These are phyloP conservation scores for Xylariomycetidae sp. DNA, from an alignment of 2,329 filamentous ascomycete genomes.

Conservation along the genomic window DNA sequence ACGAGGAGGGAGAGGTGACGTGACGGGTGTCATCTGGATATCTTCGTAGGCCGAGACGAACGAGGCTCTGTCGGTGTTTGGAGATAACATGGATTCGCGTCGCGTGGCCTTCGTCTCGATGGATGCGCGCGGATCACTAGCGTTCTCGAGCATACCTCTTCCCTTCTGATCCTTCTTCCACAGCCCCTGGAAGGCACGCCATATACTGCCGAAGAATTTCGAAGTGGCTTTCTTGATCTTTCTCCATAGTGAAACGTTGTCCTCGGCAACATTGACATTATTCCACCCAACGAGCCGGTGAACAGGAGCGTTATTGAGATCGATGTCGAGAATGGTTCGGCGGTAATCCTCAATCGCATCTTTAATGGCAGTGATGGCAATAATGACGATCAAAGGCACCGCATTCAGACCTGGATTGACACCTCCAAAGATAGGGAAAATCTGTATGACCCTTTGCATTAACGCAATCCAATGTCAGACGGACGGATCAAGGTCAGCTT, in stretches of 20 bases:
- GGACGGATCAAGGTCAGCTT: constrained; percentile 54
- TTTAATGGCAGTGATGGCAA: constrained; percentile 83
- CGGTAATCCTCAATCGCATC: constrained; percentile 95
- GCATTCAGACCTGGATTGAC: constrained; percentile 85
- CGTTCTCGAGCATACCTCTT: constrained; percentile 44
- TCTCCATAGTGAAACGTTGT: constrained; percentile 82
- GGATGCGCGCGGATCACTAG: constrained; percentile 61
- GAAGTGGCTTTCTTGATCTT: constrained; percentile 85
- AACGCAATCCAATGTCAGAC: too few relatives aligned
- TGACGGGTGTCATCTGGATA: constrained; percentile 94
- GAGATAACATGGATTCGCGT: constrained; percentile 50
- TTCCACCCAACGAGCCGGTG: constrained; percentile 84
- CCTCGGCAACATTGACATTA: constrained; percentile 89
- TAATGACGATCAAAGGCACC: constrained; percentile 88
- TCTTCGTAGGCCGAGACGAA: constrained; percentile 58
- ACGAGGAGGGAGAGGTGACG: constrained; percentile 67
- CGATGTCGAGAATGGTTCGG: constrained; percentile 83
- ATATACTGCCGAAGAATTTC: constrained; percentile 50
- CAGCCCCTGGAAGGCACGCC: constrained; percentile 39
- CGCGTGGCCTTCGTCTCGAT: constrained; percentile 55
- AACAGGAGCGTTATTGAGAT: constrained; percentile 93
- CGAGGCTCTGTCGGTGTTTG: constrained; percentile 42
- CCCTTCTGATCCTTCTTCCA: constrained; percentile 48
- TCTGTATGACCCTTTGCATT: too few relatives aligned
- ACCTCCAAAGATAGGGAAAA: constrained; percentile 93